Base-by-base conservation (phyloP, 768 basidiomycete genomes). In the Flagelloscypha sp. region DNA sequence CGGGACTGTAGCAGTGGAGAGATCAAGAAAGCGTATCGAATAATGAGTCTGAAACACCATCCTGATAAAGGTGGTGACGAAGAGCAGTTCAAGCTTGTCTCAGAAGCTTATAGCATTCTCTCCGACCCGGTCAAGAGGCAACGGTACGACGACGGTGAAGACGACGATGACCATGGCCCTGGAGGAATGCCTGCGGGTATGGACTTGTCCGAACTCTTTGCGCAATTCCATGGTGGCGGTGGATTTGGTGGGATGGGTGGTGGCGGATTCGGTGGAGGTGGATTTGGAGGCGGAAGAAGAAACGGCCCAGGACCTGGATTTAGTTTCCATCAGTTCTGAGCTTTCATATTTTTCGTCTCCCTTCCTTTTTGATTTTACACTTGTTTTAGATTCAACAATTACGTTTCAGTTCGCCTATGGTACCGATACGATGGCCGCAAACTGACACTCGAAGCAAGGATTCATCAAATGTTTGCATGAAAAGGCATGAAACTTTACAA, bases 1-100 rank as follows among this genome's bases (percentile, higher is more conserved):
- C 60, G 74, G 40, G 79, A 80, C 17, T 80, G 78, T 47, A 62
- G 60, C 2, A 83, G 85, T 18, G 33, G 47, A 4, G 88, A 92
- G 18, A 82, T 95, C 48, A 92, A 86, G 67, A 95, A 92, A 61
- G 94, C 73, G 21, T 97, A 97, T 57, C 71, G 90, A 41, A 71
- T 79, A 47, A 85, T 90, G 59, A 85, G 82, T 48, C 57, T 90
- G 54, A 84, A 77, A 47, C 84, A 87, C 47, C 84, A 87, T 58
- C 84, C 84, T 30, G 85, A 88, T 56, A 88, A 88, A 79, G 90
- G 93, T 18, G 93, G 93, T 19, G 87, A 90, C 53, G 92, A 94
- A 48, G 94, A 95, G 52, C 84, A 87, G 48, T 98, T 98, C 74
- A 95, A 97, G 58, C 70, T 89, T 15, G 79, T 88, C 20, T 76